Conservation (phyloP, 768 basidiomycete genomes). For the Macrolepiota fuliginosa region DNA sequence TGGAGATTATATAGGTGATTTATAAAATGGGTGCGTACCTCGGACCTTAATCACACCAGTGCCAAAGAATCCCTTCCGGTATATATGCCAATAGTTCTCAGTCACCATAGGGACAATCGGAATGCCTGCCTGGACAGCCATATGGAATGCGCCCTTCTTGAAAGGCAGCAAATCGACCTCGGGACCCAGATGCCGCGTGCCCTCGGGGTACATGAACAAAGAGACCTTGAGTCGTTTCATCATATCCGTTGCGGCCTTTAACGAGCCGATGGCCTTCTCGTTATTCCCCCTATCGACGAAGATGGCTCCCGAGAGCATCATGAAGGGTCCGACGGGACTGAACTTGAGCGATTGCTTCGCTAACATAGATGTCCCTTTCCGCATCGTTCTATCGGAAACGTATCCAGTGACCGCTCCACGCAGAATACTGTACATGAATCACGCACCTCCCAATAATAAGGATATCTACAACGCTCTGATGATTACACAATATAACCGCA, state of each 20-base stretch:
- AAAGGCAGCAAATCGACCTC: slow-evolving; percentile 74
- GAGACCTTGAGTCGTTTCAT: slow-evolving; percentile 74
- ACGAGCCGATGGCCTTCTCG: slow-evolving; percentile 66
- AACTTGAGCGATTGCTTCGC: slow-evolving; percentile 88
- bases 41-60: slow-evolving; percentile 75
- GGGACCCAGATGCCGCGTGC: slow-evolving; percentile 76
- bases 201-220: slow-evolving; percentile 96
- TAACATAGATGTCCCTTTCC: slow-evolving; percentile 81
- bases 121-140: slow-evolving; percentile 86
- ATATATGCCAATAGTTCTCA: slow-evolving; percentile 92
- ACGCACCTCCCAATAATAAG: slow-evolving; percentile 74
- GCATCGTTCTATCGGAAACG: slow-evolving; percentile 62
- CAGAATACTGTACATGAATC: not conserved
- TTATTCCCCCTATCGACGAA: slow-evolving; percentile 89
- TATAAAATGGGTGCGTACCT: slow-evolving; percentile 47
- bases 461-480: slow-evolving; percentile 93
- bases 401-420: slow-evolving; percentile 1
- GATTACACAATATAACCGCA: slow-evolving; percentile 80
- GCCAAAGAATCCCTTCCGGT: slow-evolving; percentile 75
- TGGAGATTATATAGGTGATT: not conserved
- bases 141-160: slow-evolving; percentile 98
- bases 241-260: slow-evolving; percentile 71
- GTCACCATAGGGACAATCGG: slow-evolving; percentile 90
- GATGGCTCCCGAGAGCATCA: slow-evolving; percentile 86
- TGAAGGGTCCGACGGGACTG: slow-evolving; percentile 88